Conservation (phyloP, 257 asterid species). For the Solanum ahanhuiri region DNA sequence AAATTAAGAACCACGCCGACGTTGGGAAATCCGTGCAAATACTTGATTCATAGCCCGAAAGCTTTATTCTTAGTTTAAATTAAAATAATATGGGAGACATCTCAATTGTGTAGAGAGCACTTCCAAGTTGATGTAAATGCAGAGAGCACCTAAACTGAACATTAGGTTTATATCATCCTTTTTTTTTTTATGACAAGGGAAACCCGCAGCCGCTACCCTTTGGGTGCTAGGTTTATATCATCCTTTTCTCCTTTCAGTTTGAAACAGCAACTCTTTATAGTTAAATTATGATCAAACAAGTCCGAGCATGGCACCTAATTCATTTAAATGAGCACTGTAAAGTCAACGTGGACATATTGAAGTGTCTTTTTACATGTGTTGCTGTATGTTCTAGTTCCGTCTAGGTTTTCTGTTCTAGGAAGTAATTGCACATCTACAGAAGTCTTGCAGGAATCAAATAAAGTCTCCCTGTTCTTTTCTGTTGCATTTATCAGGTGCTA, state of each 20-base stretch:
- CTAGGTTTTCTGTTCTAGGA: not conserved
- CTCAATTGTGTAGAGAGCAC: not conserved
- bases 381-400: not conserved
- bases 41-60: not conserved
- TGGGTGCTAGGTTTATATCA: not conserved
- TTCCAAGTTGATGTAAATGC: not conserved
- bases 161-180: not conserved
- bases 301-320: not conserved
- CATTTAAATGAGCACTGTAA: not conserved
- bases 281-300: not conserved
- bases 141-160: not conserved
- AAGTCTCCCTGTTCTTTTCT: not conserved
- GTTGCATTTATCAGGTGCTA: not conserved
- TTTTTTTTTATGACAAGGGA: too few relatives aligned
- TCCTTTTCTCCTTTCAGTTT: not conserved
- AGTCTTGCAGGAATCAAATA: not conserved
- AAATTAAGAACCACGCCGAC: not conserved
- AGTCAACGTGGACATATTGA: not conserved
- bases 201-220: too few relatives aligned
- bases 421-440: not conserved
- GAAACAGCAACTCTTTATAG: not conserved
- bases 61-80: not conserved
- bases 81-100: not conserved
- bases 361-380: not conserved
- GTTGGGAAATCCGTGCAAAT: not conserved